Conservation (phyloP, 345 rosid genomes). For the Boechera divaricarpa region DNA sequence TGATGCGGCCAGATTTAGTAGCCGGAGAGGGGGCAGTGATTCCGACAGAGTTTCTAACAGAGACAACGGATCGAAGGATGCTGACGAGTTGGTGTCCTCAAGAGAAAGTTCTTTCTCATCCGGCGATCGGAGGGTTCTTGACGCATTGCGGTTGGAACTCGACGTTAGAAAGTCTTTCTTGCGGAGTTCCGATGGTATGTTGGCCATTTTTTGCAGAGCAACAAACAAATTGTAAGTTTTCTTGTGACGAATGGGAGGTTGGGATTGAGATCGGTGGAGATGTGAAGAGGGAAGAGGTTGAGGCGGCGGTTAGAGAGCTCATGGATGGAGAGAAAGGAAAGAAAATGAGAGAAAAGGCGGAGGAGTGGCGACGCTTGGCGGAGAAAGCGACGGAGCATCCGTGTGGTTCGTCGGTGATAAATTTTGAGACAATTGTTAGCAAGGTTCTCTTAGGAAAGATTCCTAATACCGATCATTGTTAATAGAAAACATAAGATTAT, state of each 20-base stretch:
- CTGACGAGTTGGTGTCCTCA: constrained; percentile 64
- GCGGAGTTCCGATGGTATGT: constrained; percentile 57
- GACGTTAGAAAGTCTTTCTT: constrained; percentile 52
- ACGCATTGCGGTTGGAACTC: constrained; percentile 73
- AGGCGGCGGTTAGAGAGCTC: constrained; percentile 53
- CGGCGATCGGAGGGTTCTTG: constrained; percentile 55
- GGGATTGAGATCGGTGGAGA: constrained; percentile 60
- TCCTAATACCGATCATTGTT: background rate
- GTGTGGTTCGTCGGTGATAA: constrained; percentile 46
- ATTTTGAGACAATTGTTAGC: constrained; percentile 42
- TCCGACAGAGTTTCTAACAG: constrained; percentile 45
- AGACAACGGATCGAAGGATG: constrained; percentile 48
- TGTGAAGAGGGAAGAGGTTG: constrained; percentile 58
- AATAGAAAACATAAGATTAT: background rate
- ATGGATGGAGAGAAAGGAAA: constrained; percentile 57
- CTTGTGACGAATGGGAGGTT: constrained; percentile 54
- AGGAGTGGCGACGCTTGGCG: constrained; percentile 49
- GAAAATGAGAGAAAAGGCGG: constrained; percentile 49
- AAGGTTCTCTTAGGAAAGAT: constrained; percentile 39
- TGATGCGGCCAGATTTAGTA: constrained; percentile 56
- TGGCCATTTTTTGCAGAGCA: constrained; percentile 73
- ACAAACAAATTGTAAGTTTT: constrained; percentile 56
- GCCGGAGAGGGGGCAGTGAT: constrained; percentile 48
- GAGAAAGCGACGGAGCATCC: constrained; percentile 22
- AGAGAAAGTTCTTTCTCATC: constrained; percentile 54